phyloP scores from a whole-genome alignment of 2,329 filamentous ascomycete genomes.

The Lachnellula hyalina region DNA sequence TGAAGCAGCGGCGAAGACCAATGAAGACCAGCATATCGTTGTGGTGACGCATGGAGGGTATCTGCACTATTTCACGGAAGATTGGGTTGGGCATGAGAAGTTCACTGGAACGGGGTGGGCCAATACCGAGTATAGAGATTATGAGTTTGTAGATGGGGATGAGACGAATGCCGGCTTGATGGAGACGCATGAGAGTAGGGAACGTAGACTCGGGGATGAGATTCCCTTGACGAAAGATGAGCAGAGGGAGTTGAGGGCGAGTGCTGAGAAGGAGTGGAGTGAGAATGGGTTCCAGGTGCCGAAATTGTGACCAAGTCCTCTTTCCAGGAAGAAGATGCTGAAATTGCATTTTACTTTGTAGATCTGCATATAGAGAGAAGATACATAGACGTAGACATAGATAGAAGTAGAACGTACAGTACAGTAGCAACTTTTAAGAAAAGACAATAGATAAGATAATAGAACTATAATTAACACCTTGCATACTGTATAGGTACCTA shows the following conservation, averaged over 20 bases:
- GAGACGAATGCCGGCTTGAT: conserved; percentile 20
- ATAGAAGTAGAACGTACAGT: too few species aligned
- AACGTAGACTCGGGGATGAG: conserved; percentile 21
- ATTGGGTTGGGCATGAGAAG: conserved; percentile 55
- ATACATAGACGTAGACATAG: too few species aligned
- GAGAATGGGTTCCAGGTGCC: conserved; percentile 18
- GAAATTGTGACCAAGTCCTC: conserved; percentile 9
- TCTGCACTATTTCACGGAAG: conserved; percentile 78
- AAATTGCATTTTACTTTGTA: too few species aligned
- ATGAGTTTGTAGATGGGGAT: conserved; percentile 19
- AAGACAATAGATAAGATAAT: too few species aligned
- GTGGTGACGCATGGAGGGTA: conserved; percentile 80
- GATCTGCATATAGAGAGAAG: too few species aligned
- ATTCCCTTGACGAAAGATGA: conserved; percentile 21
- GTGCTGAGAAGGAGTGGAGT: conserved; percentile 19
- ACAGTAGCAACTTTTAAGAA: too few species aligned
- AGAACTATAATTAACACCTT: too few species aligned
- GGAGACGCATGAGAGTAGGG: conserved; percentile 26
- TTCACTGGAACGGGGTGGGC: conserved; percentile 29
- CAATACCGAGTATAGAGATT: conserved; percentile 29
- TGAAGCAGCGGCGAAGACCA: conserved; percentile 17
- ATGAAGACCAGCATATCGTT: conserved; percentile 58
- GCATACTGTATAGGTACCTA: too few species aligned
- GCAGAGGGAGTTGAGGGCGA: conserved; percentile 22
- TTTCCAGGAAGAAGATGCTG: background rate